Conservation (phyloP, 2,329 filamentous ascomycete species). For the Thielaviopsis musarum region DNA sequence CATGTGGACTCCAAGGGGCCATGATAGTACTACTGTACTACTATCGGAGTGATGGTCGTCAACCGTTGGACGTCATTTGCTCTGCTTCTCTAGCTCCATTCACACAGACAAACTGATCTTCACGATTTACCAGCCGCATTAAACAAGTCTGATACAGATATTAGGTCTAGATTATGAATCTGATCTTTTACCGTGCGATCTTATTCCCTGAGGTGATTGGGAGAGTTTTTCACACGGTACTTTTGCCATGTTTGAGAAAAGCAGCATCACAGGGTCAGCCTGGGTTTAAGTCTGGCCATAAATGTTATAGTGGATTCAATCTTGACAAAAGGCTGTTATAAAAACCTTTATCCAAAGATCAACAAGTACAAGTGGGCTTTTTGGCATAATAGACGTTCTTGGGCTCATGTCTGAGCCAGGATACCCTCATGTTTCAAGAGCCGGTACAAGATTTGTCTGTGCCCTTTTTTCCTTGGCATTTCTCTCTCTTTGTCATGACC, state of each 20-base stretch:
- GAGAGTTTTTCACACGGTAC: too few species aligned
- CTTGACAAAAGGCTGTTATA: too few species aligned
- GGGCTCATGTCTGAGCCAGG: neutral
- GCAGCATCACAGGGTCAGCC: too few species aligned
- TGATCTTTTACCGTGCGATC: neutral
- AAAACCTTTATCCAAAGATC: too few species aligned
- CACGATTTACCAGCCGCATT: neutral
- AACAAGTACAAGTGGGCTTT: too few species aligned
- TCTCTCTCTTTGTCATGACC: too few species aligned
- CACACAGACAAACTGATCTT: neutral
- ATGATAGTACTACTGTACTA: too few species aligned
- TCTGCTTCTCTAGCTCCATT: neutral
- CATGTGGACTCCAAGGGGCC: too few species aligned
- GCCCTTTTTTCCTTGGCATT: neutral
- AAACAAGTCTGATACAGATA: neutral
- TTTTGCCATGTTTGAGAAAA: too few species aligned
- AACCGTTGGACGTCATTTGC: neutral
- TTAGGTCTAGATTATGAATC: neutral
- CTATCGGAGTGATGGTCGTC: neutral
- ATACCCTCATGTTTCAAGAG: constrained; percentile 3
- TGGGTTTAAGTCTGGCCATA: too few species aligned
- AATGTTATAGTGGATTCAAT: too few species aligned
- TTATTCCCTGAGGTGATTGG: neutral
- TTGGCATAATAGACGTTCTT: too few species aligned
- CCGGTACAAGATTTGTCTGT: constrained; percentile 9